Percentiles rank a stretch among this genome's conserved stretches.
Evolutionary conservation across 2,329 filamentous ascomycete genomes (phyloP).

Genomic region (Exophiala sp.): DNA sequence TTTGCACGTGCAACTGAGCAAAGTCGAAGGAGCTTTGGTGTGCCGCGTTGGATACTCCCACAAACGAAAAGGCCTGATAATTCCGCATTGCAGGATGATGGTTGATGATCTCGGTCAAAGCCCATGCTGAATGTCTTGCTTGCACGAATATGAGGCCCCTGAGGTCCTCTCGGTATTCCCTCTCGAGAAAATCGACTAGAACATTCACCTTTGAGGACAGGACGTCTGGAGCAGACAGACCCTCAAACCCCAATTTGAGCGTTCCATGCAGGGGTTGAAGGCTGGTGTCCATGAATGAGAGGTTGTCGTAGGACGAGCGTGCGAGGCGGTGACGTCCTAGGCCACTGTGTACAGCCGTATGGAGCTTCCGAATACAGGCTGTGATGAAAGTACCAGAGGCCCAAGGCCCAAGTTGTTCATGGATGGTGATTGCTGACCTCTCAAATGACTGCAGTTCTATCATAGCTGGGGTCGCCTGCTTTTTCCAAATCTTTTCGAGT

Average conservation of each 20-base stretch:
- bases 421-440: conserved; percentile 48
- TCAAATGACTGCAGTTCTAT: conserved; percentile 53
- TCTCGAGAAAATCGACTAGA: conserved; percentile 50
- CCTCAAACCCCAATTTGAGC: background rate
- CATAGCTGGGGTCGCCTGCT: conserved; percentile 34
- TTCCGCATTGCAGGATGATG: conserved; percentile 43
- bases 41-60: conserved; percentile 45
- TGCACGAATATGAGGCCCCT: conserved; percentile 61
- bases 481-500: conserved; percentile 31
- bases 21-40: conserved; percentile 42
- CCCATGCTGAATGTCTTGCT: conserved; percentile 55
- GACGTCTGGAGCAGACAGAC: background rate
- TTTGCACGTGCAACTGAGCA: conserved; percentile 45
- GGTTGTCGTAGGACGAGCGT: background rate
- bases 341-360: background rate
- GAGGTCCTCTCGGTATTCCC: conserved; percentile 44
- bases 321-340: background rate
- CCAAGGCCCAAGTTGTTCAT: conserved; percentile 59
- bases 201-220: conserved; percentile 47
- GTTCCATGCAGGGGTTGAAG: conserved; percentile 10
- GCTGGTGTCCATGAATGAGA: conserved; percentile 8
- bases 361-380: conserved; percentile 41
- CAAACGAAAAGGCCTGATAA: conserved; percentile 45
- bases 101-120: conserved; percentile 55
- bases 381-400: conserved; percentile 61